Conservation (phyloP, 1,284 basidiomycete species). For the Wolfiporia cocos region DNA sequence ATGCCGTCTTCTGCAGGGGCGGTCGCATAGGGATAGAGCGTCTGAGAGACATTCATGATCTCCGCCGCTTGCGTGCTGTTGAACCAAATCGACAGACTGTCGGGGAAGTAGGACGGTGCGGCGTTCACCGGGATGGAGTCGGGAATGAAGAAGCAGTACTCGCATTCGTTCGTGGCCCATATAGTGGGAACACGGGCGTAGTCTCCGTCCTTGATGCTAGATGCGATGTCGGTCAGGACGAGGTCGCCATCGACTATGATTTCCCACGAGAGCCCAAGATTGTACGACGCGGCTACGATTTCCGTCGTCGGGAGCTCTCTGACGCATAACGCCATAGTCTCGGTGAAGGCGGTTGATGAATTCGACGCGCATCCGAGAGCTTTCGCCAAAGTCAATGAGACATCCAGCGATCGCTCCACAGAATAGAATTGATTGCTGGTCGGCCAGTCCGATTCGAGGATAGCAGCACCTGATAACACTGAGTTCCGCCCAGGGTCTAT, state of each 20-base stretch:
- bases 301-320: constrained; percentile 3
- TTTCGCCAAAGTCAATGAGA: constrained; percentile 8
- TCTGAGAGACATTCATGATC: constrained; percentile 5
- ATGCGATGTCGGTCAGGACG: constrained; percentile 10
- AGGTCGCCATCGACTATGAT: constrained; percentile 9
- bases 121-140: constrained; percentile 7
- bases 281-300: constrained; percentile 5
- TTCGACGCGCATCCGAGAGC: constrained; percentile 7
- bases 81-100: constrained; percentile 8
- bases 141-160: constrained; percentile 12
- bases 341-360: constrained; percentile 5
- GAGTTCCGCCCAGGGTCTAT: not conserved
- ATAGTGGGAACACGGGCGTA: constrained; percentile 12
- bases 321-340: constrained; percentile 8
- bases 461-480: constrained; percentile 6
- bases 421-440: constrained; percentile 7
- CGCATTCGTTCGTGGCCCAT: constrained; percentile 12
- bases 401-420: constrained; percentile 1
- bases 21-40: constrained; percentile 10
- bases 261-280: constrained; percentile 9
- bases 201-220: constrained; percentile 10
- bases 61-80: constrained; percentile 5
- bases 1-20: constrained; percentile 9
- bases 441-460: constrained; percentile 10
- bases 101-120: constrained; percentile 7